These are phyloP conservation scores for Meyerozyma athensensis DNA, from an alignment of 1,139 yeast genomes.

Conservation along the genomic window DNA sequence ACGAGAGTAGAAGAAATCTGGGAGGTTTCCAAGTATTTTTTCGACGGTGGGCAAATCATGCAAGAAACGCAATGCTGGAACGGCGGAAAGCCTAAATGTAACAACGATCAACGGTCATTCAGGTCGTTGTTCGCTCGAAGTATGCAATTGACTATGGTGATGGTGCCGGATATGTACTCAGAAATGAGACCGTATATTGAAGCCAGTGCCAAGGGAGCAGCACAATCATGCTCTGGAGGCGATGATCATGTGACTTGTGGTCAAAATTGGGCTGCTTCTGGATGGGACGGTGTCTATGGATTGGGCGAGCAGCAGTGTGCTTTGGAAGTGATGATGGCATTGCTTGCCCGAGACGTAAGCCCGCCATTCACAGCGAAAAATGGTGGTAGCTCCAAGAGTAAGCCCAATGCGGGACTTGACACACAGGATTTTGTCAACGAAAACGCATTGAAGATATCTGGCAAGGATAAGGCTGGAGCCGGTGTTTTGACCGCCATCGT, in stretches of 20 bases:
- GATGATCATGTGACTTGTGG: conserved; percentile 89
- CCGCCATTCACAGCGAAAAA: conserved; percentile 53
- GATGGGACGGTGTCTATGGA: conserved; percentile 80
- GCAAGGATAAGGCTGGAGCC: conserved; percentile 83
- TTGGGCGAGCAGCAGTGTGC: conserved; percentile 93
- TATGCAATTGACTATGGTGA: conserved; percentile 65
- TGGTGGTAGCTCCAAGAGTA: conserved; percentile 61
- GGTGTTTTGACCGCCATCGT: conserved; percentile 77
- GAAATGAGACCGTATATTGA: conserved; percentile 46
- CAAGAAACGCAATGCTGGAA: conserved; percentile 81
- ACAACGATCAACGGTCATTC: conserved; percentile 87
- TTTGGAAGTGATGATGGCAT: conserved; percentile 67
- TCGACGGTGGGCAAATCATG: conserved; percentile 52
- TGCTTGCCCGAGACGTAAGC: conserved; percentile 48
- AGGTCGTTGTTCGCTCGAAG: conserved; percentile 77
- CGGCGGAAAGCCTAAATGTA: conserved; percentile 47
- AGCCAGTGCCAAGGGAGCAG: conserved; percentile 74
- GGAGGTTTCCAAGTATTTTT: conserved; percentile 55
- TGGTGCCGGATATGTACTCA: conserved; percentile 61
- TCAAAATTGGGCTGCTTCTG: conserved; percentile 61
- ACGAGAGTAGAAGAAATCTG: conserved; percentile 52
- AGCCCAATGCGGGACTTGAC: conserved; percentile 54
- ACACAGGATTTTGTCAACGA: conserved; percentile 30
- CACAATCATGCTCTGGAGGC: conserved; percentile 82
- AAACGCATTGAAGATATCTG: conserved; percentile 41